Conservation (phyloP, 352 stramenopile species). For the Phytopythium sindhum region DNA sequence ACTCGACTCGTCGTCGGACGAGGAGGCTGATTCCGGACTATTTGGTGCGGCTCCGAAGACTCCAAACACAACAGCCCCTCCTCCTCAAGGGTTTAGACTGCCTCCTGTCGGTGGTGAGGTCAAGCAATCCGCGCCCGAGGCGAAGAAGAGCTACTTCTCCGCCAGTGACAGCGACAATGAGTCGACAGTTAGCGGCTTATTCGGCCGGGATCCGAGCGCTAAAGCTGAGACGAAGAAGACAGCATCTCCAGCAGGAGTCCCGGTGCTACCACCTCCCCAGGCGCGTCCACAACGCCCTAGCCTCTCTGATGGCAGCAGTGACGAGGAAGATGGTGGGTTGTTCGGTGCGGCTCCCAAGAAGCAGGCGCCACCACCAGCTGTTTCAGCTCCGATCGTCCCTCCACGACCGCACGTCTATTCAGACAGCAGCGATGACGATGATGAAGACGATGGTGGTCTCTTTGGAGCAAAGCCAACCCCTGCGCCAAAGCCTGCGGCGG, state of each 20-base stretch:
- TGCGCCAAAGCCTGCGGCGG: slow-evolving; percentile 8
- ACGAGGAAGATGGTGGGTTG: slow-evolving; percentile 48
- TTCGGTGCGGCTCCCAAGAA: slow-evolving; percentile 42
- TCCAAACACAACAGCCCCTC: slow-evolving; percentile 8
- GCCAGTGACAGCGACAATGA: slow-evolving; percentile 41
- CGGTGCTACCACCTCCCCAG: slow-evolving; percentile 18
- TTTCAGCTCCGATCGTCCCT: slow-evolving; percentile 8
- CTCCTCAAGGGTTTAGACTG: slow-evolving; percentile 24
- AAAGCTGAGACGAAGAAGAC: slow-evolving; percentile 17
- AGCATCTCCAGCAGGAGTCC: slow-evolving; percentile 2
- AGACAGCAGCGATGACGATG: slow-evolving; percentile 39
- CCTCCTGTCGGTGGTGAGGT: slow-evolving; percentile 17
- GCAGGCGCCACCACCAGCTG: slow-evolving; percentile 4
- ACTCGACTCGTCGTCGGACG: slow-evolving; percentile 42
- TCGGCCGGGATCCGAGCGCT: slow-evolving; percentile 22
- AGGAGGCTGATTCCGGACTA: slow-evolving; percentile 32
- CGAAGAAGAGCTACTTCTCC: slow-evolving; percentile 23
- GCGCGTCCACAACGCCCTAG: slow-evolving; percentile 20
- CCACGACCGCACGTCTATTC: slow-evolving; percentile 15
- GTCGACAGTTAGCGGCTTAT: slow-evolving; percentile 32
- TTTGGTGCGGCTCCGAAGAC: slow-evolving; percentile 34
- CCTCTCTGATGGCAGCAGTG: slow-evolving; percentile 54
- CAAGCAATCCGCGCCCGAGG: slow-evolving; percentile 13
- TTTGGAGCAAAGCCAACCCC: slow-evolving; percentile 42
- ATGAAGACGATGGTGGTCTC: slow-evolving; percentile 42